Base-by-base conservation (phyloP, 208 protist species). In the Herpetomonas samuelpessoai region DNA sequence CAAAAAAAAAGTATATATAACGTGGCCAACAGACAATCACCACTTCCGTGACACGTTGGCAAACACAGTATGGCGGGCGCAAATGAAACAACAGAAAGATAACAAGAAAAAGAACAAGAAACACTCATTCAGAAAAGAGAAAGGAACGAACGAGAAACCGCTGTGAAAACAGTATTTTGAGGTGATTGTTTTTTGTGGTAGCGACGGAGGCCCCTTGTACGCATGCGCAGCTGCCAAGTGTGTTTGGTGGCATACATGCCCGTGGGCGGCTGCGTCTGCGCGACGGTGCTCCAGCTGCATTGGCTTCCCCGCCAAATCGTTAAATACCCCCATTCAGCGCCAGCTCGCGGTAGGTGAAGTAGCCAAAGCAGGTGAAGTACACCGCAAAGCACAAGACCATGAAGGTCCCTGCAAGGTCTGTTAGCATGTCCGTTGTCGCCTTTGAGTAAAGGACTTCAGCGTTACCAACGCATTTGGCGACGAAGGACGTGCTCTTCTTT, bases 341-440 rank as follows among this genome's bases (percentile, higher is more conserved):
- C n/a, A n/a, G n/a, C 48, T 93, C 83, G 26, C 83, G 87, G 75
- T 91, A 91, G 31, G 87, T 73, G 31, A 93, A 63, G 54, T 91
- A 90, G 1, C 78, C 82, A 14, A 64, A 69, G n/a, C 79, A 59
- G 24, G 86, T 86, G 63, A 90, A 91, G 78, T 93, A 93, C 52
- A 93, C 58, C 14, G 81, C 70, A 55, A 91, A 74, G 65, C 79
- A 89, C 31, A 68, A 18, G 9, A 93, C 68, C 22, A 93, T 61
- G 48, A 93, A 86, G 0, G 77, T 80, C 0, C 87, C 87, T 0
- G 79, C 76, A 49, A 86, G 62, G 56, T 93, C 83, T 3, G 81
- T 91, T n/a, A 91, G 74, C 24, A 45, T 47, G 19, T 79, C 71
- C 10, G 86, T 88, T 10, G 68, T 80, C 26, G 49, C 44, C 67